Evolutionary conservation across 345 rosid species (phyloP).

Genomic region (Boechera stricta): DNA sequence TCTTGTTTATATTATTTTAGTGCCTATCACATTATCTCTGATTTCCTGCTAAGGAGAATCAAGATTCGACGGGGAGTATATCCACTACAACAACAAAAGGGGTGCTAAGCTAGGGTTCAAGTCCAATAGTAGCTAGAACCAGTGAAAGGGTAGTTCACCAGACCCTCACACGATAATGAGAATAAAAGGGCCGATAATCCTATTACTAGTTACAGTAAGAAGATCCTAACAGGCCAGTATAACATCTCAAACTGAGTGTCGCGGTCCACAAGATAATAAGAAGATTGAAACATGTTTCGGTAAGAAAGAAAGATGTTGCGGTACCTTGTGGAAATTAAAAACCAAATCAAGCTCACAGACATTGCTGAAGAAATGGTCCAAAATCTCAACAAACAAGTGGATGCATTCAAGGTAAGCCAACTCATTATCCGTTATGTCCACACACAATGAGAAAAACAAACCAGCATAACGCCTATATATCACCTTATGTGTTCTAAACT

Average conservation of each 20-base stretch:
- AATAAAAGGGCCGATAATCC: too few species aligned
- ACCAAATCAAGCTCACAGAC: constrained; percentile 98
- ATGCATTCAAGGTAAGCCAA: constrained; percentile 93
- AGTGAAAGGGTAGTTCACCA: too few species aligned
- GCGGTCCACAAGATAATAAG: neutral
- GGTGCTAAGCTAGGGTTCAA: too few species aligned
- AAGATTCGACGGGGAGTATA: too few species aligned
- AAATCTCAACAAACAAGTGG: constrained; percentile 93
- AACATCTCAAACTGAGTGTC: neutral
- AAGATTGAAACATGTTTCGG: neutral
- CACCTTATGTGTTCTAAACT: constrained; percentile 92
- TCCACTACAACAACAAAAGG: too few species aligned
- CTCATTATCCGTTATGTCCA: constrained; percentile 93
- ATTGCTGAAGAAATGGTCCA: constrained; percentile 99
- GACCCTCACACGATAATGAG: too few species aligned
- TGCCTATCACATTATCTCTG: too few species aligned
- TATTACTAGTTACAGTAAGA: too few species aligned
- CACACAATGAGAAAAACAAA: constrained; percentile 88
- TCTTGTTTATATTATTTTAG: too few species aligned
- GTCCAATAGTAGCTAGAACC: too few species aligned
- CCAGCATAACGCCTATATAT: constrained; percentile 98
- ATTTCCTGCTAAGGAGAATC: too few species aligned
- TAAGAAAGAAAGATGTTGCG: constrained; percentile 15
- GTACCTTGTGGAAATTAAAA: constrained; percentile 95
- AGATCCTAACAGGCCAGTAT: too few species aligned